Evolutionary conservation across 768 basidiomycete species (phyloP).

Genomic region (Sporobolomyces phaffii): DNA sequence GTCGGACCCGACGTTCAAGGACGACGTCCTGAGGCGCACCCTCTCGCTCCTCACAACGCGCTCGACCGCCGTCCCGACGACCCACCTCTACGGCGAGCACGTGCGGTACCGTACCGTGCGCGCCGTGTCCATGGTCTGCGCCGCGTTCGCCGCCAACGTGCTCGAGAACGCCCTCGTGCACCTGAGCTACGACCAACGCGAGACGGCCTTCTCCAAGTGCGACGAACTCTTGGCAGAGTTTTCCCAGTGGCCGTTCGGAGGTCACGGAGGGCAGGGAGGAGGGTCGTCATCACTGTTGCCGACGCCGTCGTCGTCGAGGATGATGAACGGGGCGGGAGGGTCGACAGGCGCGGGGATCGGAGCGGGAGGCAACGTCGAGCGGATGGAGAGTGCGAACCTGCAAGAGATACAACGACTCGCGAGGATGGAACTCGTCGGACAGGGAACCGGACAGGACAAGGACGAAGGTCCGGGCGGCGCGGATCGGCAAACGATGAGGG

Average conservation of each 20-base stretch:
- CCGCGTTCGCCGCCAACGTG: constrained; percentile 90
- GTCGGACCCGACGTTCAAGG: constrained; percentile 84
- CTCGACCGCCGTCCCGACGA: constrained; percentile 62
- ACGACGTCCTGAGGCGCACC: constrained; percentile 68
- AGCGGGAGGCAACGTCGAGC: constrained; percentile 41
- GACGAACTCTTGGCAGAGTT: constrained; percentile 94
- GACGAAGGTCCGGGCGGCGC: constrained; percentile 11
- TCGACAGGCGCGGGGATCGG: constrained; percentile 16
- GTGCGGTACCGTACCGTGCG: constrained; percentile 73
- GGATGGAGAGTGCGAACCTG: constrained; percentile 48
- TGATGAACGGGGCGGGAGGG: background rate
- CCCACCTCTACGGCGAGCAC: constrained; percentile 56
- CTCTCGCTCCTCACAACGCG: constrained; percentile 72
- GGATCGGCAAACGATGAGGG: constrained; percentile 49
- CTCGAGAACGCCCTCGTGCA: constrained; percentile 88
- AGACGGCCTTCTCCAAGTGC: constrained; percentile 84
- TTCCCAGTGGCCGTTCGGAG: constrained; percentile 76
- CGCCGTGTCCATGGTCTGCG: constrained; percentile 77
- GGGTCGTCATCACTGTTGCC: background rate
- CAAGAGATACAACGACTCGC: constrained; percentile 49
- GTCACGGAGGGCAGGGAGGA: no score
- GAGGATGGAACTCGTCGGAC: constrained; percentile 45
- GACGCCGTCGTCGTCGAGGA: constrained; percentile 5
- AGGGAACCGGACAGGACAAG: constrained; percentile 9
- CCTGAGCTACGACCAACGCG: constrained; percentile 84